Evolutionary conservation across 805 yeast genomes (phyloP), one percentile per base, ranked within the genome.

Genomic region (Schwanniomyces pseudopolymorphus): DNA sequence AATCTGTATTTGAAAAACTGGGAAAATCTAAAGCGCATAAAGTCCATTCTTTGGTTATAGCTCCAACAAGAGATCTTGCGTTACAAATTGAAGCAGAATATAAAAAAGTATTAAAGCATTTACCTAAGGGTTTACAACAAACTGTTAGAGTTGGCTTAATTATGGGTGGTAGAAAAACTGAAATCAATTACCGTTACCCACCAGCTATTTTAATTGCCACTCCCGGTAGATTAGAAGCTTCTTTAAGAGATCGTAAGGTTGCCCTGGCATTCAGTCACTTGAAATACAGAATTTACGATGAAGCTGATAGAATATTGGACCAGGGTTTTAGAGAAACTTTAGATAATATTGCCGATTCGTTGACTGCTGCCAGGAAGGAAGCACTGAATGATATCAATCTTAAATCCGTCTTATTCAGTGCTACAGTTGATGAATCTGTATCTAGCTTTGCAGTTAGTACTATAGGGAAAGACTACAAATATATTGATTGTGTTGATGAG

Each of bases 21-120:
- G 47, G 48, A 2, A 66, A 61, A 14, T 59, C 63, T 4, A 63
- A 69, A 8, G 85, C 81, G 16, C 72, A 78, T 52, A 58, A 58
- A 43, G 64, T 66, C 3, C 53, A 57, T 16, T 61, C 89, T 26
- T 77, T 91, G 47, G 80, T 90, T 20, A 78, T 90, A 45, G 85
- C 92, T 2, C 97, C 97, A 40, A 90, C 97, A 5, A 81, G 97
- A 71, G 97, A 91, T 68, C 77, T 90, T 56, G 97, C 97, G 11
- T 74, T 80, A 55, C 97, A 90, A 66, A 87, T 87, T 51, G 80
- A 82, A 55, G 77, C 76, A 43, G 91, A 89, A 51, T 72, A 85
- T 48, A 65, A 68, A 33, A 78, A 79, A 52, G 63, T 84, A 26
- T 55, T 65, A 22, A 49, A 49, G 10, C 51, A 57, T 35, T 55